These are phyloP conservation scores for Bruguiera hainesii DNA, from an alignment of 441 rosid species.

Conservation along the genomic window DNA sequence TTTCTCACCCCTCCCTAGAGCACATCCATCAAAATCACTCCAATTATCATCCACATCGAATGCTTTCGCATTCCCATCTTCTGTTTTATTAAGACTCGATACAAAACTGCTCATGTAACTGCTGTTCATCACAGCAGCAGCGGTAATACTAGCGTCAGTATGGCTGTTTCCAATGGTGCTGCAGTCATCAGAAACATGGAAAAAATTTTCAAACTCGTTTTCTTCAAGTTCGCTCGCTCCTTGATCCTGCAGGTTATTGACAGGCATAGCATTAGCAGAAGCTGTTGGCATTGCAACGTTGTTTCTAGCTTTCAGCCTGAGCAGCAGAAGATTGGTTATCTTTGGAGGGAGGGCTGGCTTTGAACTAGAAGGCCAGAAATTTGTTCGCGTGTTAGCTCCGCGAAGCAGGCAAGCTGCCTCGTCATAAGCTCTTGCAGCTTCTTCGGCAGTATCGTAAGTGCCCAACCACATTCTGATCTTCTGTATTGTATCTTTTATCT, in stretches of 20 bases:
- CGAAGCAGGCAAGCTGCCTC: constrained; percentile 56
- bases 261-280: neutral
- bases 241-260: neutral
- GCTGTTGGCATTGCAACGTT: neutral
- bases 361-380: constrained; percentile 38
- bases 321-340: constrained; percentile 34
- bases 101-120: constrained; percentile 15
- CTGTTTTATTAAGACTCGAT: constrained; percentile 10
- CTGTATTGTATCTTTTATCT: constrained; percentile 47
- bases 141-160: neutral
- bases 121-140: neutral
- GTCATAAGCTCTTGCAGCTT: constrained; percentile 60
- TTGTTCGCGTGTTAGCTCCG: constrained; percentile 51
- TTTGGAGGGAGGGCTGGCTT: constrained; percentile 39
- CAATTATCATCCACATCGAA: constrained; percentile 4
- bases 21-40: neutral
- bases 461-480: constrained; percentile 54
- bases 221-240: constrained; percentile 13
- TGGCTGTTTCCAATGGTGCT: constrained; percentile 5
- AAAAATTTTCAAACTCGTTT: constrained; percentile 16
- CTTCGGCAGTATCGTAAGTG: constrained; percentile 52
- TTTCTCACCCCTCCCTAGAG: neutral
- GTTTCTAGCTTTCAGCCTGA: constrained; percentile 33
- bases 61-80: neutral
- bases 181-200: constrained; percentile 21